phyloP scores from a whole-genome alignment of 768 basidiomycete species.

The Mycena chlorophos region DNA sequence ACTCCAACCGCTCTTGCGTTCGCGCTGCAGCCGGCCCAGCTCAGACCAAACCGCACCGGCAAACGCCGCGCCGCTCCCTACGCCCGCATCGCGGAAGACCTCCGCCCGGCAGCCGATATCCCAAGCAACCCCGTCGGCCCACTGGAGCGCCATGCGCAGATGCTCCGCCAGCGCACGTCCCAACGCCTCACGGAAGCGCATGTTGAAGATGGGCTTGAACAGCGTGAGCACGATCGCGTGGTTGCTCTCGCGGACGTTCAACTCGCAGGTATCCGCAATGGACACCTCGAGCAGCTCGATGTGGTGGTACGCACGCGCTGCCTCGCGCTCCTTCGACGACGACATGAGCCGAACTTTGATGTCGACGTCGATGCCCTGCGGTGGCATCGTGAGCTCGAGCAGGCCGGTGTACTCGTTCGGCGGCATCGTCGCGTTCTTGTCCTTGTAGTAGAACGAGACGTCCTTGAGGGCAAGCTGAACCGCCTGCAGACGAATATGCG shows the following conservation, averaged over 20 bases:
- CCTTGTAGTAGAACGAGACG: slow-evolving; percentile 74
- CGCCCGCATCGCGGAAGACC: slow-evolving; percentile 66
- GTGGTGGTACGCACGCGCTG: slow-evolving; percentile 51
- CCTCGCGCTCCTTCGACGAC: slow-evolving; percentile 45
- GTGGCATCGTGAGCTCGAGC: slow-evolving; percentile 60
- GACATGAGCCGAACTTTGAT: slow-evolving; percentile 66
- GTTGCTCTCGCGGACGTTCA: slow-evolving; percentile 61
- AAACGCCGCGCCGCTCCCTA: slow-evolving; percentile 47
- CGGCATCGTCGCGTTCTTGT: slow-evolving; percentile 53
- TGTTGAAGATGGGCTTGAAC: slow-evolving; percentile 61
- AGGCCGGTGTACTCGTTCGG: slow-evolving; percentile 63
- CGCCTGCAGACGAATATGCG: slow-evolving; percentile 64
- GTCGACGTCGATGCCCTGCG: slow-evolving; percentile 68
- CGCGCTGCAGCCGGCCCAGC: slow-evolving; percentile 54
- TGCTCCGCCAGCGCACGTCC: slow-evolving; percentile 59
- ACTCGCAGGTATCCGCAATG: slow-evolving; percentile 56
- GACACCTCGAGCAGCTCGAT: slow-evolving; percentile 55
- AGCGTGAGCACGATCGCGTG: slow-evolving; percentile 61
- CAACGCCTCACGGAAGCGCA: slow-evolving; percentile 59
- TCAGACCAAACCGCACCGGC: slow-evolving; percentile 72
- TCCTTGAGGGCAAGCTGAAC: slow-evolving; percentile 63
- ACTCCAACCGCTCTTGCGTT: slow-evolving; percentile 38
- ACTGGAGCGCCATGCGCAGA: slow-evolving; percentile 51
- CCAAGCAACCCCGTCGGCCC: slow-evolving; percentile 55
- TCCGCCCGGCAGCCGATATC: slow-evolving; percentile 58